Conservation (phyloP, 1,284 basidiomycete species). For the Sporisorium scitamineum region DNA sequence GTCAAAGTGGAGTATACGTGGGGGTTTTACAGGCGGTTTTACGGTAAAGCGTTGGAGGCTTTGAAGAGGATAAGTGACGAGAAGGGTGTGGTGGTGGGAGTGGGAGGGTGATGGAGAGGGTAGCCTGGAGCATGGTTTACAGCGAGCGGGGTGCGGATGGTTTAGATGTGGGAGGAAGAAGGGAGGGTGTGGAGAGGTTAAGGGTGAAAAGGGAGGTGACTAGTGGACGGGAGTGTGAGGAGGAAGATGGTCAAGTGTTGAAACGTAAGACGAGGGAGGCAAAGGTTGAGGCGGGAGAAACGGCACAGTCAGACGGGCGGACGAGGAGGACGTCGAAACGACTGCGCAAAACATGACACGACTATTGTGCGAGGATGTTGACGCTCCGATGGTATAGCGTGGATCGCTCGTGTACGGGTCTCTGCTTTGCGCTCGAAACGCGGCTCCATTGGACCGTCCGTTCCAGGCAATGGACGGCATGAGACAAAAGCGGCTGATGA, state of each 20-base stretch:
- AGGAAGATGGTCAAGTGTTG: background rate
- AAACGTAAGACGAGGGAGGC: background rate
- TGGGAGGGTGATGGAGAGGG: slow-evolving; percentile 18
- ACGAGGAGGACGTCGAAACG: slow-evolving; percentile 11
- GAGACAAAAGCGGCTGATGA: too few relatives aligned
- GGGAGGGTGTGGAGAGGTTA: background rate
- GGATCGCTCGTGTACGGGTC: too few relatives aligned
- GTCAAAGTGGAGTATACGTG: slow-evolving; percentile 21
- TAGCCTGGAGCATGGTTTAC: slow-evolving; percentile 26
- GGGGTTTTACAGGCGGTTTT: slow-evolving; percentile 25
- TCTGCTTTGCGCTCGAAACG: too few relatives aligned
- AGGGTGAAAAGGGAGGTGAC: too few relatives aligned
- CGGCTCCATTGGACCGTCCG: too few relatives aligned
- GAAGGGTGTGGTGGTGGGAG: background rate
- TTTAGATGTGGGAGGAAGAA: background rate
- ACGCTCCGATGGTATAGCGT: too few relatives aligned
- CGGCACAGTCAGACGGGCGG: background rate
- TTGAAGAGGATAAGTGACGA: background rate
- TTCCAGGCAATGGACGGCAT: too few relatives aligned
- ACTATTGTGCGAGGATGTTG: too few relatives aligned
- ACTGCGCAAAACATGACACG: background rate
- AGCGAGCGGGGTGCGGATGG: background rate
- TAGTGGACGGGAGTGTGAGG: background rate
- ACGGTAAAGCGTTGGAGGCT: background rate
- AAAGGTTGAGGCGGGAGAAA: background rate